Evolutionary conservation across 202 grass and related monocot species (phyloP), one percentile per base, ranked within the genome.

Genomic region (Digitaria exilis): DNA sequence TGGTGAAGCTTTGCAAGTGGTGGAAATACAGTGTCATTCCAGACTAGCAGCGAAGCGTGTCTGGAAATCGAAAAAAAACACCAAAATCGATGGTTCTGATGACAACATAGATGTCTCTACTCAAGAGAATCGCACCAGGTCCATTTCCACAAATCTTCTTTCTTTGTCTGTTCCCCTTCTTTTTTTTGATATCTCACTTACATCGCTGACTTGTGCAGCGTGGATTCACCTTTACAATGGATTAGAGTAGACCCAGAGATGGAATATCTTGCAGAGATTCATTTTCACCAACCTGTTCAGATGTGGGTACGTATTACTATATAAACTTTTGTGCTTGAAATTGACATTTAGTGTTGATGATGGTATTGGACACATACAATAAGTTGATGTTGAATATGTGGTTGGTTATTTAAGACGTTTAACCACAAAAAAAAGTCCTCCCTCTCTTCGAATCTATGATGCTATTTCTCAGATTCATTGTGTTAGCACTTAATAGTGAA

Each of bases 251-350:
- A 98, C 73, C 96, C 96, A 2, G 96, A 98, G 72, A 95, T 98
- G 96, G 96, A 98, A 81, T 98, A 95, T 69, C 96, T 98, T 85
- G 87, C 96, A 64, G 96, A 95, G 85, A 90, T 90, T 52, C 92
- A 98, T 76, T 93, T 95, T 95, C 85, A 98, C 77, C 96, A 98
- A 48, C 92, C 93, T 81, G 79, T 95, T 84, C 96, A 91, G 87
- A 95, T 98, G 96, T 98, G 96, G 96, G 96, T 98, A 84, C 45
- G 96, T 87, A 78, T 77, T 34, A 71, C 52, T 26, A 76, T 19
- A 81, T 81, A 81, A 65, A 71, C 37, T 31, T 72, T n/a, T n/a
- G n/a, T n/a, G n/a, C n/a, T n/a, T 62, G 14, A 64, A 44, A 31
- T 67, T 56, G 44, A 57, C n/a, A n/a, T n/a, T n/a, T 66, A 32